Base-by-base conservation (phyloP, 1,139 yeast genomes). In the Nakaseomyces kungkrabaensis region DNA sequence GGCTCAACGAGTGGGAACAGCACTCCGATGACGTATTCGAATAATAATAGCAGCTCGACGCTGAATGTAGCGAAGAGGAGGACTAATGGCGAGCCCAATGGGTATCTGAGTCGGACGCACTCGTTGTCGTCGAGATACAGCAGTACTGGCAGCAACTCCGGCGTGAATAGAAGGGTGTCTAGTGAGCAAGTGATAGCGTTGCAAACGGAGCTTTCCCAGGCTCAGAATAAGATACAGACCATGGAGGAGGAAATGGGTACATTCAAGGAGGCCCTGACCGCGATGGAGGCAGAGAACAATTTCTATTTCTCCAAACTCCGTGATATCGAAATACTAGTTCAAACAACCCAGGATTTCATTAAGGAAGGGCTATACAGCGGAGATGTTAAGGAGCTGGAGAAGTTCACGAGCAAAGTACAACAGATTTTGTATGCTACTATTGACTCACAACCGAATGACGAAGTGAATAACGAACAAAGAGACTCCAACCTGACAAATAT, bases 281-380 rank as follows among this genome's bases (percentile, higher is more conserved):
- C 81, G 31, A 72, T 86, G 51, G 85, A 82, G 59, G 75, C 69
- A 0, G 98, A 94, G 64, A 78, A 97, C 53, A 85, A 87, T 63
- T 89, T 92, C 61, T 92, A 92, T 67, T 92, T 87, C 68, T 83
- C 85, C 60, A 92, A 92, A 68, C 73, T 92, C 49, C 77, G 96
- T 54, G 95, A 85, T 53, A 86, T 92, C 53, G 98, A 92, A 67
- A 79, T 88, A 34, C 69, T 90, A 48, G 78, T 85, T 24, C 89
- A 85, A 61, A 76, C 81, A 36, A 76, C 85, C 13, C 76, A 76
- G 50, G 85, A 80, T 49, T 64, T 72, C 45, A 59, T 76, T 37
- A 72, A 69, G 42, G 72, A 66, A 47, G 68, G 70, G 37, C 66
- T 64, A 10, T 69, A 68, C 49, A 67, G 65, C 13, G 61, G 60